Evolutionary conservation across 2,329 filamentous ascomycete species (phyloP).

Genomic region (Rhytidhysteron rufulum): DNA sequence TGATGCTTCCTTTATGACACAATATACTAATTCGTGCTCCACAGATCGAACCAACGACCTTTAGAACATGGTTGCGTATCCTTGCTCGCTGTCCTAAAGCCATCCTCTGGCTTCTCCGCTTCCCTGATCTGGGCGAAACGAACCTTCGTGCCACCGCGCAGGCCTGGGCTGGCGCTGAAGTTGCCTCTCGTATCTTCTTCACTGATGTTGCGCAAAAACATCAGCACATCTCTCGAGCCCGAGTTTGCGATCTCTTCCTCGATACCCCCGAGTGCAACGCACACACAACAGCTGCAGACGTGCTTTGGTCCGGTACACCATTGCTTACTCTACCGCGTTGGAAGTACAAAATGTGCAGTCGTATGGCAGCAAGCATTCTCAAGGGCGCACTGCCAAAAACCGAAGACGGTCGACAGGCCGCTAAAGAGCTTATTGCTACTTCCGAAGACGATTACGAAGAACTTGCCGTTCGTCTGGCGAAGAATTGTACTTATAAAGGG

Average conservation of each 20-base stretch:
- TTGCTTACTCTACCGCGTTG: constrained; percentile 87
- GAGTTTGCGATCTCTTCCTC: constrained; percentile 89
- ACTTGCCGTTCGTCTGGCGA: constrained; percentile 37
- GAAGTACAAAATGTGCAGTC: constrained; percentile 97
- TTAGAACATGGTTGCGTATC: constrained; percentile 92
- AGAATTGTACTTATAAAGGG: constrained; percentile 27
- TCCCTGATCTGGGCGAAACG: constrained; percentile 86
- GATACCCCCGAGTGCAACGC: constrained; percentile 98
- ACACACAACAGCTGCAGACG: constrained; percentile 93
- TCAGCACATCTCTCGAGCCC: constrained; percentile 85
- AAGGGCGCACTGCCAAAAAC: constrained; percentile 78
- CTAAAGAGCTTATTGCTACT: constrained; percentile 69
- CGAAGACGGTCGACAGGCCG: constrained; percentile 62
- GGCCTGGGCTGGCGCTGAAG: constrained; percentile 78
- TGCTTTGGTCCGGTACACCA: constrained; percentile 94
- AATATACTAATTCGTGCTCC: no score
- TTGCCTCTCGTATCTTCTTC: constrained; percentile 84
- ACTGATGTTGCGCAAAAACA: constrained; percentile 96
- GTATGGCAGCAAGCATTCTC: constrained; percentile 94
- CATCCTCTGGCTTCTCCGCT: constrained; percentile 92
- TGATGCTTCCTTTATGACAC: no score
- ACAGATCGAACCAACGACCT: constrained; percentile 94
- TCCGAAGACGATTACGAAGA: constrained; percentile 83
- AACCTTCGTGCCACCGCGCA: constrained; percentile 78
- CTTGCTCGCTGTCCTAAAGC: constrained; percentile 80